phyloP scores from a whole-genome alignment of 2,329 filamentous ascomycete genomes.

The Thermothelomyces thermophilus region DNA sequence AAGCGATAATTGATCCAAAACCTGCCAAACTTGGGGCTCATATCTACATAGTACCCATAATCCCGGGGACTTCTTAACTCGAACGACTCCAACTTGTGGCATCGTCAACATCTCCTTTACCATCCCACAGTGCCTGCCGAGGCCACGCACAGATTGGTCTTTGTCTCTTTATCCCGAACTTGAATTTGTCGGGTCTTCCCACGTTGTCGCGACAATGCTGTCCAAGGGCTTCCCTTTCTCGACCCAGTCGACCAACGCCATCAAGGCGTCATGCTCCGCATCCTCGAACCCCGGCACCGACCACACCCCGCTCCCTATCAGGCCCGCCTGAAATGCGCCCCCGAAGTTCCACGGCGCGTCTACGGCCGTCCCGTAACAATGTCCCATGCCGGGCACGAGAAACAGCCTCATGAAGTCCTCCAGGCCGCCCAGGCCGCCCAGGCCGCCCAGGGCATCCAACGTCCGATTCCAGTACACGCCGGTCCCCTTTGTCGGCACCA shows the following conservation, averaged over 20 bases:
- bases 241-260: slow-evolving; percentile 30
- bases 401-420: slow-evolving; percentile 47
- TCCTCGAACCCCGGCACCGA: slow-evolving; percentile 34
- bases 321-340: slow-evolving; percentile 26
- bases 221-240: slow-evolving; percentile 27
- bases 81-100: slow-evolving; percentile 19
- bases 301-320: slow-evolving; percentile 24
- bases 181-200: slow-evolving; percentile 15
- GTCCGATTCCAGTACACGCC: slow-evolving; percentile 31
- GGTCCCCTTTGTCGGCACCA: slow-evolving; percentile 30
- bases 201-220: slow-evolving; percentile 21
- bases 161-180: slow-evolving; percentile 22
- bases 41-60: not conserved
- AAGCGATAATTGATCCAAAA: not conserved
- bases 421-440: slow-evolving; percentile 14
- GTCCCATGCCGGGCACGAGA: slow-evolving; percentile 43
- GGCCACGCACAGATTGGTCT: slow-evolving; percentile 26
- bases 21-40: not conserved
- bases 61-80: not conserved
- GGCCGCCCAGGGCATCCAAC: slow-evolving; percentile 11
- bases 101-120: slow-evolving; percentile 16
- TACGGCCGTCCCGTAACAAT: slow-evolving; percentile 35
- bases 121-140: slow-evolving; percentile 18
- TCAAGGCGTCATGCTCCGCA: slow-evolving; percentile 30
- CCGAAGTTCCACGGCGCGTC: slow-evolving; percentile 34